These are phyloP conservation scores for Fusarium gaditjirri DNA, from an alignment of 2,329 filamentous ascomycete species.

Conservation along the genomic window DNA sequence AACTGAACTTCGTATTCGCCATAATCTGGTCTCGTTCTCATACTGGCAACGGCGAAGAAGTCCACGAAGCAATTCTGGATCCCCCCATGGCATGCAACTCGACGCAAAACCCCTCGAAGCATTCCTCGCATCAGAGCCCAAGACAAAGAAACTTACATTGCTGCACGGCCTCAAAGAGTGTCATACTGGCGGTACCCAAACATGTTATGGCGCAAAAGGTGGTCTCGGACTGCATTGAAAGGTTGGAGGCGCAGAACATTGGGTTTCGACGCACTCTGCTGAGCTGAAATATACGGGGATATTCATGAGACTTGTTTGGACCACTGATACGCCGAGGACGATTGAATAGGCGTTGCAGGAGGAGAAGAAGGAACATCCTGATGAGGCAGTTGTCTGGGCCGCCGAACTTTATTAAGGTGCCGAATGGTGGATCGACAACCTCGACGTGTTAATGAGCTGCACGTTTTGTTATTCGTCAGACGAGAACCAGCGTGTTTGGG, in stretches of 20 bases:
- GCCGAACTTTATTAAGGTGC: conserved; percentile 21
- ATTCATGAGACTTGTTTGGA: conserved; percentile 26
- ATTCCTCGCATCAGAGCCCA: conserved; percentile 32
- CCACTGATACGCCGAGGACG: conserved; percentile 26
- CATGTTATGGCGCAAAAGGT: conserved; percentile 20
- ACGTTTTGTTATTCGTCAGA: background rate
- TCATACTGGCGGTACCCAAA: conserved; percentile 2
- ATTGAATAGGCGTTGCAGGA: conserved; percentile 36
- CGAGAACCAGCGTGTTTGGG: background rate
- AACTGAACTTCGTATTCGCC: conserved; percentile 36
- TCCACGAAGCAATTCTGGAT: conserved; percentile 36
- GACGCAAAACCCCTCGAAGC: conserved; percentile 31
- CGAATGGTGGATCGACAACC: conserved; percentile 30
- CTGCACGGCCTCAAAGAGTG: conserved; percentile 42
- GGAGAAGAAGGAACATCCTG: conserved; percentile 4
- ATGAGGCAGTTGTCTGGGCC: background rate
- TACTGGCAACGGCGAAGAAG: background rate
- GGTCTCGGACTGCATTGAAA: conserved; percentile 37
- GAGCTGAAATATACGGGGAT: conserved; percentile 25
- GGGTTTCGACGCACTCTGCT: conserved; percentile 32
- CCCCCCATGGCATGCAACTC: conserved; percentile 35
- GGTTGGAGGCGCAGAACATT: conserved; percentile 35
- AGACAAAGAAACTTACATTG: conserved; percentile 39
- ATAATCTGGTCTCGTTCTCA: conserved; percentile 42
- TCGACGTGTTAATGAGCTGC: background rate